Base-by-base conservation (phyloP, 2,329 filamentous ascomycete species). In the Aphanocladium album region DNA sequence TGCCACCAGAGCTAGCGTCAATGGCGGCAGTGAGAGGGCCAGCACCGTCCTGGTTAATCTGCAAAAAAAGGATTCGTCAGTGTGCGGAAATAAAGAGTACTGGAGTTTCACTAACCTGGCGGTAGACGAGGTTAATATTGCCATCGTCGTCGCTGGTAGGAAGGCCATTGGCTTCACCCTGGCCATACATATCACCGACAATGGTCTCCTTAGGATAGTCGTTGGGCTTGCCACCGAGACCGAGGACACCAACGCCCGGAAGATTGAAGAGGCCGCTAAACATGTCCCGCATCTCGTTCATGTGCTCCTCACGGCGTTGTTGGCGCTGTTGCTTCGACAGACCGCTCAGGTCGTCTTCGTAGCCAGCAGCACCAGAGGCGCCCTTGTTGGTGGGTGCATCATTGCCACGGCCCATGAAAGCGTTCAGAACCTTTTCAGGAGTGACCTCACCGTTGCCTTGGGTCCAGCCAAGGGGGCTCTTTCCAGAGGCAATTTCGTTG, bases 11-110 rank as follows among this genome's bases (percentile, higher is more conserved):
- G 39, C 83, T 85, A 43, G 78, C 70, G 67, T 87, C 84, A 57
- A 87, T 76, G 49, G 76, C 74, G 17, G 84, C 84, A 46, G 76
- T 80, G 27, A 87, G 73, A 2, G 83, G 83, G 3, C 85, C 85
- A 0, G 84, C 84, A 25, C 85, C 85, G 67, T 87, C 85, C 72
- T 87, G 83, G 78, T 88, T 87, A 74, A 87, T 81, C 74, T 88
- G 83, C 11, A 9, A 19, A 0, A 21, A 21, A 7, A n/a, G 8
- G 7, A 4, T 45, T 5, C n/a, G n/a, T n/a, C n/a, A n/a, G n/a
- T n/a, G n/a, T n/a, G n/a, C n/a, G n/a, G n/a, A n/a, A n/a, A n/a
- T n/a, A n/a, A n/a, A 21, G 25, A 12, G 27, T 37, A 9, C 16
- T 1, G 1, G 46, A 16, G 19, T 11, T 23, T 33, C 5, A 61